Percentiles rank a stretch among this genome's conserved stretches.
These are phyloP conservation scores for Neurospora pannonica DNA, from an alignment of 495 filamentous ascomycete genomes.

Conservation along the genomic window DNA sequence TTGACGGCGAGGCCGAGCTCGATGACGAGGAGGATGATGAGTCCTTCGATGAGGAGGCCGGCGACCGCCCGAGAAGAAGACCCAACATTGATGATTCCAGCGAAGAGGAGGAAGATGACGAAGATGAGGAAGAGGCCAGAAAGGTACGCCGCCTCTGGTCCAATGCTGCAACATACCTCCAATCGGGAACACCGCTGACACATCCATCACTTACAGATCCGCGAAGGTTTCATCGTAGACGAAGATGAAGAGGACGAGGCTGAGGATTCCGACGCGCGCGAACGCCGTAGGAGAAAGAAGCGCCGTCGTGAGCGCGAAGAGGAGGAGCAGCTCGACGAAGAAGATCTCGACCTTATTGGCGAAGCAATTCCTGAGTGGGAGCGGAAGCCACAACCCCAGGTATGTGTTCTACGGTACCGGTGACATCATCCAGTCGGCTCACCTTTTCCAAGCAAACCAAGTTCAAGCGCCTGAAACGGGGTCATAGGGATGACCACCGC, in stretches of 20 bases:
- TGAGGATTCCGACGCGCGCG: constrained; percentile 52
- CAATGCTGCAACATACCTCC: not conserved
- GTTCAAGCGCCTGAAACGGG: constrained; percentile 91
- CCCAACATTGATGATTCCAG: constrained; percentile 64
- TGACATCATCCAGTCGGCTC: not conserved
- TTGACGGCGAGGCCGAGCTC: constrained; percentile 76
- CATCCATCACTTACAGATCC: constrained; percentile 45
- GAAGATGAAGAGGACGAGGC: constrained; percentile 70
- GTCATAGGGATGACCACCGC: constrained; percentile 61
- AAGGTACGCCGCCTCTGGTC: constrained; percentile 25
- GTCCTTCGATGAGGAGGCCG: constrained; percentile 74
- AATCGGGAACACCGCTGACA: not conserved
- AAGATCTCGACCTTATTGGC: constrained; percentile 91
- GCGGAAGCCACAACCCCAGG: constrained; percentile 52
- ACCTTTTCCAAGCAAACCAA: constrained; percentile 50
- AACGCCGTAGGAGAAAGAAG: constrained; percentile 58
- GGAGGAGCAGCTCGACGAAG: constrained; percentile 84
- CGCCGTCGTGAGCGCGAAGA: constrained; percentile 69
- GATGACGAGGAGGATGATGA: constrained; percentile 89
- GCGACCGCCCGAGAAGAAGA: constrained; percentile 40
- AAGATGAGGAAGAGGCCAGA: constrained; percentile 72
- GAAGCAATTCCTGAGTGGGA: constrained; percentile 63
- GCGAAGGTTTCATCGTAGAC: constrained; percentile 93
- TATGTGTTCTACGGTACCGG: constrained; percentile 23
- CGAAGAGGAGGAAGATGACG: constrained; percentile 93